Evolutionary conservation across 768 basidiomycete species (phyloP).

Genomic region (Mycena albidolilacea): DNA sequence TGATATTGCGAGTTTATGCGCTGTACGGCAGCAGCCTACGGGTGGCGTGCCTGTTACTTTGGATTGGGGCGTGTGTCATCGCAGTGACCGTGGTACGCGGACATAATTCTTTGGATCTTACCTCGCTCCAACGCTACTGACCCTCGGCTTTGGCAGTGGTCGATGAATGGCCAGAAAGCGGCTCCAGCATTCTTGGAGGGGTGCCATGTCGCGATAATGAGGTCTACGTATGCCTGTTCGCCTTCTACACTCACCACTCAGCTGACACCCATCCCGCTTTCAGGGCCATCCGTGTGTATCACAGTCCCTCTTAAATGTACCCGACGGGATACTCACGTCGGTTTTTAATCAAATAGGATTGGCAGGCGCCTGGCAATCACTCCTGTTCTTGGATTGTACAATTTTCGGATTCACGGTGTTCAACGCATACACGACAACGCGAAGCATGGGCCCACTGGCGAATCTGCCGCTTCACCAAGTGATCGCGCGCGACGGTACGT

Average conservation of each 20-base stretch:
- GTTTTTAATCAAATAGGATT: not conserved
- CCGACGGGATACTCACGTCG: not conserved
- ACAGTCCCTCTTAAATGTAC: not conserved
- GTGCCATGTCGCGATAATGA: slow-evolving; percentile 13
- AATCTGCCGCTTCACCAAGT: slow-evolving; percentile 2
- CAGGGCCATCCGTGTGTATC: slow-evolving; percentile 3
- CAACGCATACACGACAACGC: slow-evolving; percentile 43
- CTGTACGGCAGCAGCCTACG: slow-evolving; percentile 58
- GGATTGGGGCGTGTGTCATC: slow-evolving; percentile 2
- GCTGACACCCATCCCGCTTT: not conserved
- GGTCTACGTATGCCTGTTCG: slow-evolving; percentile 43
- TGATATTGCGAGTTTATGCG: not conserved
- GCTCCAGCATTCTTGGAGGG: not conserved
- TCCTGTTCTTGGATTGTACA: slow-evolving; percentile 12
- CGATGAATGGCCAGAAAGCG: slow-evolving; percentile 4
- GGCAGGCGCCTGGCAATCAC: slow-evolving; percentile 49
- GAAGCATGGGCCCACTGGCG: not conserved
- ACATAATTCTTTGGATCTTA: not conserved
- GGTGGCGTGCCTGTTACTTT: slow-evolving; percentile 53
- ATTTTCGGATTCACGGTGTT: slow-evolving; percentile 48
- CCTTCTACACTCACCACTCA: not conserved
- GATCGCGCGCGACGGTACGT: slow-evolving; percentile 18
- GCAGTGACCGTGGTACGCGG: not conserved
- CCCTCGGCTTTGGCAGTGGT: not conserved
- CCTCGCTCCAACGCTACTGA: not conserved